These are phyloP conservation scores for Tulasnella sp. DNA, from an alignment of 768 basidiomycete species.

Conservation along the genomic window DNA sequence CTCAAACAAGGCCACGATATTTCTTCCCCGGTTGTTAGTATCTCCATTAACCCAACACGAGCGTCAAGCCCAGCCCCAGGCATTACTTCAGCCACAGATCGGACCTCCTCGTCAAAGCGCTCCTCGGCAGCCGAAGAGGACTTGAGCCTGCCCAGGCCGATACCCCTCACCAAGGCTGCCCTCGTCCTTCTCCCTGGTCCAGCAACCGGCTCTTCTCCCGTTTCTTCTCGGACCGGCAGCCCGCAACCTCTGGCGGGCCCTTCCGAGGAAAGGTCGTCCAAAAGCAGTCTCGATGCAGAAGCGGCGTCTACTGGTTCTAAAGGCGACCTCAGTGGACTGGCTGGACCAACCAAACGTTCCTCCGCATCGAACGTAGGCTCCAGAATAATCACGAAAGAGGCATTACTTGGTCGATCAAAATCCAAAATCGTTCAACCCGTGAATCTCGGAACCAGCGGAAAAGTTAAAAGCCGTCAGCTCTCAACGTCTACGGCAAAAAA, in stretches of 20 bases:
- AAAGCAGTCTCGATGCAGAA: not conserved
- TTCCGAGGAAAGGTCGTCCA: not conserved
- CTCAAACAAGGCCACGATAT: not conserved
- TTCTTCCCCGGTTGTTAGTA: not conserved
- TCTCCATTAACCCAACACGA: not conserved
- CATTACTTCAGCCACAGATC: not conserved
- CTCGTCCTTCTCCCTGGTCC: not conserved
- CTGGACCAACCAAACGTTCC: not conserved
- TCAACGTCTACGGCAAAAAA: not conserved
- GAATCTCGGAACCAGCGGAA: not conserved
- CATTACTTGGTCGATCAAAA: constrained; percentile 3
- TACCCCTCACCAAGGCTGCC: not conserved
- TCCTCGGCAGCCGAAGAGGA: not conserved
- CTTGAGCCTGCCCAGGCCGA: not conserved
- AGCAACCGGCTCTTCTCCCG: not conserved
- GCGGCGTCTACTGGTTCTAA: not conserved
- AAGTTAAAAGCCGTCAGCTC: not conserved
- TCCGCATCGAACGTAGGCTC: not conserved
- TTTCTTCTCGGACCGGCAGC: not conserved
- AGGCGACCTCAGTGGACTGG: not conserved
- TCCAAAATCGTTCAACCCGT: not conserved
- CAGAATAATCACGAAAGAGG: not conserved
- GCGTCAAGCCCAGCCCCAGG: not conserved
- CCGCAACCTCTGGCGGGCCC: not conserved
- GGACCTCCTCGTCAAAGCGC: not conserved